Base-by-base conservation (phyloP, 768 basidiomycete species). In the Psilocybe cyanescens region DNA sequence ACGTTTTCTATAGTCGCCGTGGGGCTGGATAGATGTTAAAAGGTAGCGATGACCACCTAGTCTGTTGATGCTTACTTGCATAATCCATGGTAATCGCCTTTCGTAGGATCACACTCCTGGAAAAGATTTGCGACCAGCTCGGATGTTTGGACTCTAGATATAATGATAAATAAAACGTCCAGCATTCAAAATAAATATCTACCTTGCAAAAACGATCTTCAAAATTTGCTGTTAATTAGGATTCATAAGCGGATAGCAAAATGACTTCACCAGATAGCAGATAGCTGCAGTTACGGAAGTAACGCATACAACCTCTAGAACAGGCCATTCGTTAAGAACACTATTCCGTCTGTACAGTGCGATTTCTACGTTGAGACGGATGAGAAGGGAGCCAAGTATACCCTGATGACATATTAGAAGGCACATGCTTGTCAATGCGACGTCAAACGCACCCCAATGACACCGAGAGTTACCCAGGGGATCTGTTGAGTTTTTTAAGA, bases 91-190 rank as follows among this genome's bases (percentile, higher is more conserved):
- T 86, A 88, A 68, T 89, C 86, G 6, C 82, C 81, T 67, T 85
- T 88, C 4, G 75, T 74, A 8, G 87, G 75, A 68, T 90, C 87
- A 69, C 94, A 96, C 73, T 95, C 93, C 65, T 88, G 86, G 73
- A 95, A 91, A 11, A 95, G 83, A 67, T 90, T 90, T 8, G 90
- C 86, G 6, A 95, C 94, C 19, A 95, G 79, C 70, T 94, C 92
- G 0, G 92, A 93, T 1, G 88, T 80, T 69, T 89, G 89, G 4
- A 87, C 90, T 50, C 89, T 87, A 58, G 5, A 28, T 45, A 33
- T 55, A 17, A 35, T 16, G 59, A 19, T 39, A 31, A 9, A 44
- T 45, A 14, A 58, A 29, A 24, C 24, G 24, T 24, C 24, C 24
- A 37, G 30, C 8, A 41, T 49, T 47, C 7, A 19, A 16, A 7